Conservation (phyloP, 345 rosid species). For the Chamaenerion angustifolium region DNA sequence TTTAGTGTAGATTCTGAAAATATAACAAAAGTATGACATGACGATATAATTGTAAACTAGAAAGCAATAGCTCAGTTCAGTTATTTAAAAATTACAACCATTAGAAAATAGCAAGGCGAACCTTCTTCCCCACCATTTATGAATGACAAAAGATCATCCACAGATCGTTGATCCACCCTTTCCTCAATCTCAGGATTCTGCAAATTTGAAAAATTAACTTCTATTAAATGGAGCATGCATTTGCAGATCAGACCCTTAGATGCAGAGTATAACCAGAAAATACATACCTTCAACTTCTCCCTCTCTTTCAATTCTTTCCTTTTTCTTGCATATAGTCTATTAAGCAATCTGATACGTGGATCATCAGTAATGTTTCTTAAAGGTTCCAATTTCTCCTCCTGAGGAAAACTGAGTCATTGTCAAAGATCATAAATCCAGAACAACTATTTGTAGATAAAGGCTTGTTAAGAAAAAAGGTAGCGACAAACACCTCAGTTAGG, state of each 20-base stretch:
- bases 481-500: slow-evolving; percentile 58
- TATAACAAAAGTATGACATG: too few relatives aligned
- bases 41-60: too few relatives aligned
- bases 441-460: neutral
- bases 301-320: slow-evolving; percentile 74
- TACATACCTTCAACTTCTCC: slow-evolving; percentile 55
- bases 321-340: slow-evolving; percentile 70
- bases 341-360: slow-evolving; percentile 73
- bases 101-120: slow-evolving; percentile 7
- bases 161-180: slow-evolving; percentile 67
- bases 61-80: too few relatives aligned
- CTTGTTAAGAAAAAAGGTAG: slow-evolving; percentile 9
- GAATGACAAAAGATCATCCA: slow-evolving; percentile 74
- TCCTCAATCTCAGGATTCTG: slow-evolving; percentile 66
- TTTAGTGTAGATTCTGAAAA: too few relatives aligned
- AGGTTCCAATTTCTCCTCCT: slow-evolving; percentile 96
- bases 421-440: neutral
- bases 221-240: neutral
- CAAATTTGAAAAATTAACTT: slow-evolving; percentile 3
- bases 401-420: slow-evolving; percentile 8
- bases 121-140: slow-evolving; percentile 69
- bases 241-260: neutral
- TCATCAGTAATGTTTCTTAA: slow-evolving; percentile 66
- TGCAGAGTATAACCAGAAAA: too few relatives aligned
- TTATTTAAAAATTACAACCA: too few relatives aligned